Evolutionary conservation across 1,139 yeast genomes (phyloP), one percentile per base, ranked within the genome.

Genomic region (Nakaseomyces sp.): DNA sequence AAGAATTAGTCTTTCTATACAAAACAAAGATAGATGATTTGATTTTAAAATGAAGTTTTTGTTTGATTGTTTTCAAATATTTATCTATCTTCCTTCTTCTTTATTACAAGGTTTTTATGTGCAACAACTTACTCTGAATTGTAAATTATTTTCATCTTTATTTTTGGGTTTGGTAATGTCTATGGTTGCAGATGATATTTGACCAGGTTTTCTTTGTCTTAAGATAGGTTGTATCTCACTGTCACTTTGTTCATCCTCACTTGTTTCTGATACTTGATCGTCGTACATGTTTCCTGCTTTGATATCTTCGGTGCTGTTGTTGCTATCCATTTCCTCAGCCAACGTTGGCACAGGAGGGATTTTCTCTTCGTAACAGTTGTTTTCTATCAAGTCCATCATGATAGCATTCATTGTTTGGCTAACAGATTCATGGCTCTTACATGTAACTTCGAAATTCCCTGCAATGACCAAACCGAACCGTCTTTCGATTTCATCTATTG

Each of bases 391-490:
- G 41, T 62, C 64, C 38, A 56, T 52, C 7, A 61, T 54, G 16
- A 61, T 57, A 18, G 50, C 45, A 45, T 57, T 56, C 40, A 62
- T 55, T 1, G 61, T 54, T 15, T 55, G 44, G 22, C 58, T 60
- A 1, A 61, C 62, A 1, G 58, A 56, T 33, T 56, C 54, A n/a
- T 53, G 52, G 58, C 61, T 55, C 47, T 59, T 59, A 43, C 64
- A 61, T 26, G 61, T 61, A 10, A 61, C 61, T 45, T 61, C 66
- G 43, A 60, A 62, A 43, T 60, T 58, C 3, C 64, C 65, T 6
- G 57, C 50, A 26, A 62, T 57, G 5, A 43, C 46, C 16, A 60
- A 43, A n/a, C 54, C 52, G 26, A 49, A 53, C 19, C 45, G 47
- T n/a, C 46, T 38, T 42, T 60, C 57, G 12, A 54, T 49, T 25